These are phyloP conservation scores for Ceratocystis papillata DNA, from an alignment of 2,329 filamentous ascomycete species.

Conservation along the genomic window DNA sequence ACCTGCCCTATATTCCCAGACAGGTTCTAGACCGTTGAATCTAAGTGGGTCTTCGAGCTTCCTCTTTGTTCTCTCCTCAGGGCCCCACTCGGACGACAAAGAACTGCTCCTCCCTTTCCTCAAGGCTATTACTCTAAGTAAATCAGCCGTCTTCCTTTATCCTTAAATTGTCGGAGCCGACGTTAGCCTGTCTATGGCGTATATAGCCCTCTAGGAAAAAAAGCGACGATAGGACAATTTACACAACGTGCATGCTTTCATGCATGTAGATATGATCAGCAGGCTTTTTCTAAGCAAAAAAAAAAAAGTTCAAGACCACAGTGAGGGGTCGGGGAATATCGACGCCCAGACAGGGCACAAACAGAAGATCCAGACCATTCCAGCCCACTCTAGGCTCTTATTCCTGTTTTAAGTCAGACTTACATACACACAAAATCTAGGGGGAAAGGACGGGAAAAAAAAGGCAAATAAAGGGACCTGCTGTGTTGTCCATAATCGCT, in stretches of 20 bases:
- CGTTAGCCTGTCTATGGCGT: background rate
- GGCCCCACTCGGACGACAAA: conserved; percentile 3
- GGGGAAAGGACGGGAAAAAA: no score
- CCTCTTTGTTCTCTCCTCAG: conserved; percentile 4
- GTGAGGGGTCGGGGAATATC: conserved; percentile 4
- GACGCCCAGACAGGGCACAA: background rate
- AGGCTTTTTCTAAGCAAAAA: background rate
- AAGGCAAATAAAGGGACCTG: no score
- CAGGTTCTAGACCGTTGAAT: background rate
- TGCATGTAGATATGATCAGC: background rate
- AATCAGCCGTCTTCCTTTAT: background rate
- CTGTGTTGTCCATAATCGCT: no score
- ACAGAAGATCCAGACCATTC: conserved; percentile 1
- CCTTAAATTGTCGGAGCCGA: conserved; percentile 1
- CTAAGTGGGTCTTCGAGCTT: background rate
- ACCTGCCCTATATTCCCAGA: background rate
- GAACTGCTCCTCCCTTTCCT: background rate
- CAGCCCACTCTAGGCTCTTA: background rate
- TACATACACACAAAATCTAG: no score
- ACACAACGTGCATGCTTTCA: background rate
- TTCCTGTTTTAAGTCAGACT: background rate
- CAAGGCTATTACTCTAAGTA: background rate
- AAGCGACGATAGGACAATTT: background rate
- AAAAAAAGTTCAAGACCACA: background rate
- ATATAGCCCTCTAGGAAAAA: background rate